Conservation (phyloP, 1,284 basidiomycete species). For the Trametes pubescens region DNA sequence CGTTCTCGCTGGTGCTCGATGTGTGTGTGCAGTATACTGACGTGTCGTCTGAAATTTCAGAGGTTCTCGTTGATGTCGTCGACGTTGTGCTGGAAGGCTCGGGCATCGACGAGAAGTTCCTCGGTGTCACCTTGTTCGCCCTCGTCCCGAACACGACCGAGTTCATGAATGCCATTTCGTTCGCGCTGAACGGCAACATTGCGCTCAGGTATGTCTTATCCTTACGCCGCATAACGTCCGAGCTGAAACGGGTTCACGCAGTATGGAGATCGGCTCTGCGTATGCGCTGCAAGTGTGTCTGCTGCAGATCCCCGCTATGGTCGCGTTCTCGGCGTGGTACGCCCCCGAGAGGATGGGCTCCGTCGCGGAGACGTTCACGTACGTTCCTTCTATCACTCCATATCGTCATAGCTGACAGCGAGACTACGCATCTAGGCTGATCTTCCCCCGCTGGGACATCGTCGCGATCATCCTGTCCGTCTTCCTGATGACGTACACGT, state of each 20-base stretch:
- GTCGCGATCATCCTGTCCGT: slow-evolving; percentile 94
- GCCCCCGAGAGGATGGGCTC: slow-evolving; percentile 84
- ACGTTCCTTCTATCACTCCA: slow-evolving; percentile 38
- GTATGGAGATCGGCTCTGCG: slow-evolving; percentile 99
- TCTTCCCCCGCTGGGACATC: slow-evolving; percentile 99
- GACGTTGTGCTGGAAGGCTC: slow-evolving; percentile 95
- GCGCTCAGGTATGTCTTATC: slow-evolving; percentile 79
- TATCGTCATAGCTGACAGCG: slow-evolving; percentile 12
- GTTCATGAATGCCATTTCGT: slow-evolving; percentile 99
- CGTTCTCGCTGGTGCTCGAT: slow-evolving; percentile 38
- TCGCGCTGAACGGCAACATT: slow-evolving; percentile 97
- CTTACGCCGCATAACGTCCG: neutral
- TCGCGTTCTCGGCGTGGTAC: slow-evolving; percentile 97
- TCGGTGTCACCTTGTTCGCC: slow-evolving; percentile 96
- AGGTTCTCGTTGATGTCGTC: slow-evolving; percentile 94
- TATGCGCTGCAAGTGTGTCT: slow-evolving; percentile 99
- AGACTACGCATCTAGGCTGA: slow-evolving; percentile 64
- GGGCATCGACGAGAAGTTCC: slow-evolving; percentile 96
- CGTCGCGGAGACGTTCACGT: slow-evolving; percentile 91
- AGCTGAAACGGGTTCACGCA: slow-evolving; percentile 43
- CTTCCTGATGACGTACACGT: slow-evolving; percentile 98
- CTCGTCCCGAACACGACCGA: slow-evolving; percentile 99
- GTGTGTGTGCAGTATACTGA: slow-evolving; percentile 1
- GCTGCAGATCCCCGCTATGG: slow-evolving; percentile 98
- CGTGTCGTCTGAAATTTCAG: slow-evolving; percentile 50